A percentile compares a stretch with the other conserved stretches of the same genome.
phyloP scores from a whole-genome alignment of 352 stramenopile species.

The Globisporangium paroecandrum region DNA sequence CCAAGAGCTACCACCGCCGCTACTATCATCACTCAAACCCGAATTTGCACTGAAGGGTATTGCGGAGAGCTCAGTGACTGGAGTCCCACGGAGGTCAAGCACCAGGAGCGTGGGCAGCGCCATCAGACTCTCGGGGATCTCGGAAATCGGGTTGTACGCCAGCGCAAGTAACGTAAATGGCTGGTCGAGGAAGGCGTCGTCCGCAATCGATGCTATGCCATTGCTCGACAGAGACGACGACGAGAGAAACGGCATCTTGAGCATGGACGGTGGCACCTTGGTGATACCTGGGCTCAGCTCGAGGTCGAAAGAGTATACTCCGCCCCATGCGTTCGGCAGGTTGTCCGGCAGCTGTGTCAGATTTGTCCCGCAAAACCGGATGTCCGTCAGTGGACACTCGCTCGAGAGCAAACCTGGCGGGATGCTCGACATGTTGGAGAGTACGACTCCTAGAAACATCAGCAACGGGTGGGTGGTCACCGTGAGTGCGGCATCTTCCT shows the following conservation, averaged over 20 bases:
- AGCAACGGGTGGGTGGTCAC: neutral
- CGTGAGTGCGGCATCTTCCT: conserved; percentile 10
- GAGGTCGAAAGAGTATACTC: neutral
- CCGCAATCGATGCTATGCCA: too few relatives aligned
- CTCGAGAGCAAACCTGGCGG: conserved; percentile 3
- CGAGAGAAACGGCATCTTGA: too few relatives aligned
- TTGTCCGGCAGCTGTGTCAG: conserved; percentile 6
- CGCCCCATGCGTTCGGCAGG: conserved; percentile 4
- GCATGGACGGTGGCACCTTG: neutral
- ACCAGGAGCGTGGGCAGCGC: neutral
- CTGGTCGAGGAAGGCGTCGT: neutral
- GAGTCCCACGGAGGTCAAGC: neutral
- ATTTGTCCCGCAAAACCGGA: conserved; percentile 14
- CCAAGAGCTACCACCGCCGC: neutral
- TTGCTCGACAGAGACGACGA: too few relatives aligned
- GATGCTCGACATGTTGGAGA: conserved; percentile 10
- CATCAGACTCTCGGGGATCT: neutral
- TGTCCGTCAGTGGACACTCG: conserved; percentile 5
- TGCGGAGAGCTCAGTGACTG: neutral
- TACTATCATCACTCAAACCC: neutral
- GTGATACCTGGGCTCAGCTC: conserved; percentile 6
- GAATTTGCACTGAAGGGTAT: neutral
- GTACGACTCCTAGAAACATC: neutral
- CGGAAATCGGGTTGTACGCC: neutral
- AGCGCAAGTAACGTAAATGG: neutral